Evolutionary conservation across 768 basidiomycete genomes (phyloP).

Genomic region (Panaeolus cyanescens): DNA sequence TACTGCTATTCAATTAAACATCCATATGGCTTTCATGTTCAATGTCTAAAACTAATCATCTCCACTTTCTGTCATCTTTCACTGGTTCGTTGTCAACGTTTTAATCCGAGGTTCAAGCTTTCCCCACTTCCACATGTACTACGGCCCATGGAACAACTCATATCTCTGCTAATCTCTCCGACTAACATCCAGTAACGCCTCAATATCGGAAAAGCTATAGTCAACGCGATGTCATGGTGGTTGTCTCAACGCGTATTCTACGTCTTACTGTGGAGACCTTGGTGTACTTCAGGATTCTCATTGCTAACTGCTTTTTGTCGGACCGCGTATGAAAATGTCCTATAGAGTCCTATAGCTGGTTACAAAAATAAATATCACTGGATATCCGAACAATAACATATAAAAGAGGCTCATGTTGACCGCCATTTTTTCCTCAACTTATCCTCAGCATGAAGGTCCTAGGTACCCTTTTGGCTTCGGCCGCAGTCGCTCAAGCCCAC

Average conservation of each 20-base stretch:
- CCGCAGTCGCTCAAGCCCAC: constrained; percentile 42
- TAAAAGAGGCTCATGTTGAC: neutral
- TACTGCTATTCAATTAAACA: neutral
- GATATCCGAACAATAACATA: neutral
- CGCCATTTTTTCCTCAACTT: neutral
- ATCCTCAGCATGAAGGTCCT: constrained; percentile 36
- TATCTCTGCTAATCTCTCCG: neutral
- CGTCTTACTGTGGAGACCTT: too few species aligned
- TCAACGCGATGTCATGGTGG: too few species aligned
- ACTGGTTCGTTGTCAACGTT: neutral
- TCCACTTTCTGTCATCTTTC: neutral
- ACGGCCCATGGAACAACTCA: neutral
- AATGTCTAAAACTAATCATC: neutral
- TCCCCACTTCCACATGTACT: too few species aligned
- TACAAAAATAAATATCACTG: neutral
- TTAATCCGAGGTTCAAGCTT: constrained; percentile 1
- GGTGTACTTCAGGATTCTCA: too few species aligned
- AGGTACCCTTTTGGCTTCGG: constrained; percentile 34
- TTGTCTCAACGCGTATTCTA: too few species aligned
- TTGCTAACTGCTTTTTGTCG: too few species aligned
- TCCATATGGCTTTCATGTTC: neutral
- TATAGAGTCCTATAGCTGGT: too few species aligned
- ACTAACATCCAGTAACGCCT: neutral
- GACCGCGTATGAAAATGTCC: too few species aligned
- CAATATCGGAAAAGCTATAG: neutral